Base-by-base conservation (phyloP, 2,329 filamentous ascomycete genomes). In the Sphaerostilbella broomeana region DNA sequence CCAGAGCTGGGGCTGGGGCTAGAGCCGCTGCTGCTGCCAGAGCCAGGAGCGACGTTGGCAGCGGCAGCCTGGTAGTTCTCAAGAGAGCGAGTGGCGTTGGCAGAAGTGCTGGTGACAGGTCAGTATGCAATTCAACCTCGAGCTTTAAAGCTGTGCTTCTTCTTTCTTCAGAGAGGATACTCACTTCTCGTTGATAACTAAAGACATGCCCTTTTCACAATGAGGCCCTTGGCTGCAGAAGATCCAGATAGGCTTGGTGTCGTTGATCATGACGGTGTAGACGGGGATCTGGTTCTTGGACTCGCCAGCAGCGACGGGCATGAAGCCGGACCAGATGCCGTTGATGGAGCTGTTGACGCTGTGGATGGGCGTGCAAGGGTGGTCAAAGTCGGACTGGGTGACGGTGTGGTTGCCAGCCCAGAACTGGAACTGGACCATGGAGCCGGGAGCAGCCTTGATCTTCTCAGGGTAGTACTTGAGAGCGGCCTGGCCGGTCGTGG, bases 191-290 rank as follows among this genome's bases (percentile, higher is more conserved):
- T 89, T 88, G 57, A 88, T 79, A 21, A 85, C 82, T 67, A 85
- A 81, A 42, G 74, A 72, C 81, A 88, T 88, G 46, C 83, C 83
- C 33, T 58, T 64, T 60, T 87, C 75, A 62, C 85, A 92, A 65
- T 92, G 86, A 54, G 71, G 75, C 31, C 59, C 78, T 60, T 87
- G 81, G 20, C 77, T 79, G 65, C 85, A 90, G 71, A 83, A 90
- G 48, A 85, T 65, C 84, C 86, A 92, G 48, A 89, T 69, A 20
- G 86, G 85, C 40, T 72, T 81, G 30, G 72, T 75, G 60, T 78
- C 70, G 54, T 79, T 81, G 59, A 92, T 66, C 58, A 71, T 72
- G 53, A 90, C 67, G 43, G 81, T 86, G 63, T 80, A 92, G 38
- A 80, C 80, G 19, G 83, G 76, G 44, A 79, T 70, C 57, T 67